These are phyloP conservation scores for Rubus idaeus DNA, from an alignment of 306 rosid genomes.

Conservation along the genomic window DNA sequence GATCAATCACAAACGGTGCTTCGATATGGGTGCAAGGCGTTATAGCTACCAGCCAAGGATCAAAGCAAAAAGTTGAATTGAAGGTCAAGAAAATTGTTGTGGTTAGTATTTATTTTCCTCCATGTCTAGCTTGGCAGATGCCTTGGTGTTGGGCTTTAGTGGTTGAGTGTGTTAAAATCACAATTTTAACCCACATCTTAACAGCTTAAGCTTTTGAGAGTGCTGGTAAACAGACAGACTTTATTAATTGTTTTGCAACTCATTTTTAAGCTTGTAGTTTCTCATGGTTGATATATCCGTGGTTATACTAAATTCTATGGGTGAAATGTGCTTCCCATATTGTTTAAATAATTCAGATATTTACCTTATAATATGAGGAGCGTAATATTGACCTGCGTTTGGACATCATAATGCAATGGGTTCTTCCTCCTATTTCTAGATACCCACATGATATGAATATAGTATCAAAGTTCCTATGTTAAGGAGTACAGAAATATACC, in stretches of 20 bases:
- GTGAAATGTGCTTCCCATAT: too few relatives aligned
- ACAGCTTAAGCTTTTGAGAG: too few relatives aligned
- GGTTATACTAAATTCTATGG: too few relatives aligned
- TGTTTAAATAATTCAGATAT: background rate
- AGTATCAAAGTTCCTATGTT: background rate
- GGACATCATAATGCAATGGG: background rate
- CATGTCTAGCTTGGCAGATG: background rate
- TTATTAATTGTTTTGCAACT: too few relatives aligned
- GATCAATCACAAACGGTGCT: constrained; percentile 77
- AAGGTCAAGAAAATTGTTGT: constrained; percentile 70
- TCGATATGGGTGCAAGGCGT: constrained; percentile 87
- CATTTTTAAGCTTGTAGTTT: too few relatives aligned
- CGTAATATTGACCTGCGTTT: background rate
- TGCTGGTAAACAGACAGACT: too few relatives aligned
- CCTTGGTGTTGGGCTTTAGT: background rate
- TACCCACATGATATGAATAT: background rate
- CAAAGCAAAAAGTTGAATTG: constrained; percentile 91
- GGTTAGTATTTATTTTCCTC: constrained; percentile 55
- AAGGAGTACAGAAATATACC: background rate
- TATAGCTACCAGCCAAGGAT: constrained; percentile 76
- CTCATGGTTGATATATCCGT: too few relatives aligned
- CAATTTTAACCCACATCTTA: too few relatives aligned
- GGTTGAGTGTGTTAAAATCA: too few relatives aligned
- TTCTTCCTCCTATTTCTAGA: background rate
- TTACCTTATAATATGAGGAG: background rate